A percentile compares a stretch with the other conserved stretches of the same genome.
Conservation (phyloP, 169 alveolate genomes). For the Plasmodium adleri region DNA sequence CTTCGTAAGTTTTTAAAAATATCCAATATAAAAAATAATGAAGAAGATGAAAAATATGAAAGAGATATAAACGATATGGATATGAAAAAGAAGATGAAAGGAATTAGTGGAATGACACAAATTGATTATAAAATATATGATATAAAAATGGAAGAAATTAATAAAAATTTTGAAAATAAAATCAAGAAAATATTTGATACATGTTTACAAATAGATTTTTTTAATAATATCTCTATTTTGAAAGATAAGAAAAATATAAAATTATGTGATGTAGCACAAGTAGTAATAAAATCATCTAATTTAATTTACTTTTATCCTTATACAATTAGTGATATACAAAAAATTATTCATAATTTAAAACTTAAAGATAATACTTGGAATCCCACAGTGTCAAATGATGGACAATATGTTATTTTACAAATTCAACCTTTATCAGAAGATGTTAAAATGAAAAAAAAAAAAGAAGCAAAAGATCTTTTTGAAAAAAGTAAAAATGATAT, state of each 20-base stretch:
- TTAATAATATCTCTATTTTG: conserved; percentile 28
- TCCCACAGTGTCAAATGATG: conserved; percentile 45
- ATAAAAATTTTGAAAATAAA: conserved; percentile 46
- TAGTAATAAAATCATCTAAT: conserved; percentile 54
- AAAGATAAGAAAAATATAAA: conserved; percentile 51
- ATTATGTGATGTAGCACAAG: conserved; percentile 58
- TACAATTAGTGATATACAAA: conserved; percentile 46
- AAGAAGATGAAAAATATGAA: neutral
- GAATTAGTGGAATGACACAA: conserved; percentile 2
- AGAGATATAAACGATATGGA: neutral
- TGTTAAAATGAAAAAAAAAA: conserved; percentile 47
- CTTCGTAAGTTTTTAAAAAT: conserved; percentile 58
- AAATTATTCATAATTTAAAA: conserved; percentile 54
- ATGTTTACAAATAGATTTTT: conserved; percentile 30
- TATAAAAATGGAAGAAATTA: conserved; percentile 44
- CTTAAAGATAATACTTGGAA: conserved; percentile 65
- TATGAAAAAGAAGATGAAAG: conserved; percentile 1
- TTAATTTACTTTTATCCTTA: conserved; percentile 46
- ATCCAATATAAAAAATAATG: conserved; percentile 30
- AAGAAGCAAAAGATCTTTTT: conserved; percentile 71
- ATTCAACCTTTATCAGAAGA: conserved; percentile 68
- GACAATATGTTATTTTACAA: conserved; percentile 25
- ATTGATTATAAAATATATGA: conserved; percentile 63
- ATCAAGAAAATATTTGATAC: conserved; percentile 40
- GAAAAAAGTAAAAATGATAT: conserved; percentile 60